phyloP scores from a whole-genome alignment of 2,329 filamentous ascomycete genomes.

The Hirsutella rhossiliensis region DNA sequence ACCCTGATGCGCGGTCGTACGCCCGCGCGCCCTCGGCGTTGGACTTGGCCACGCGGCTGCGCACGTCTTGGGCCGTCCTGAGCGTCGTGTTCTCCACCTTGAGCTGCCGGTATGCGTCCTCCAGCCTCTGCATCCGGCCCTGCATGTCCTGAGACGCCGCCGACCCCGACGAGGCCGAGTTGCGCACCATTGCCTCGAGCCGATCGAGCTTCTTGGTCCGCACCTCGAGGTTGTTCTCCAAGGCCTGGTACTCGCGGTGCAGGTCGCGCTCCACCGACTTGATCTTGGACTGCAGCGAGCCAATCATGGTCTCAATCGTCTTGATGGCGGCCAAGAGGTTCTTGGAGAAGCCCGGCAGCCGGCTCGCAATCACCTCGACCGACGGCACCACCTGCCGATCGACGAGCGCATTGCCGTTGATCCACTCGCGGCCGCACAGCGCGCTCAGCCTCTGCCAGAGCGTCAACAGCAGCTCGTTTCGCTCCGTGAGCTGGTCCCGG shows the following conservation, averaged over 20 bases:
- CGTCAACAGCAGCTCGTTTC: slow-evolving; percentile 77
- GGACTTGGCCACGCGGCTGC: slow-evolving; percentile 34
- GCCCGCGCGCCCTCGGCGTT: slow-evolving; percentile 20
- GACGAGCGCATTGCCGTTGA: slow-evolving; percentile 77
- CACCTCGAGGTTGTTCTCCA: slow-evolving; percentile 70
- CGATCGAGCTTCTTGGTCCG: slow-evolving; percentile 79
- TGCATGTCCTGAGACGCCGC: slow-evolving; percentile 30
- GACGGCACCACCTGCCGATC: slow-evolving; percentile 75
- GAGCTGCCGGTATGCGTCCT: slow-evolving; percentile 49
- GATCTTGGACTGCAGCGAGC: slow-evolving; percentile 67
- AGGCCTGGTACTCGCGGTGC: slow-evolving; percentile 78
- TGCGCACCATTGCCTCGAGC: slow-evolving; percentile 68
- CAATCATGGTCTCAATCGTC: slow-evolving; percentile 70
- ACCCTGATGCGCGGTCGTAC: slow-evolving; percentile 26
- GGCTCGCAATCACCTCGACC: slow-evolving; percentile 73
- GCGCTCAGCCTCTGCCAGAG: slow-evolving; percentile 82
- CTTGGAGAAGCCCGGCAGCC: slow-evolving; percentile 78
- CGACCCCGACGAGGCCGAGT: slow-evolving; percentile 40
- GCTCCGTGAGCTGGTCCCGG: slow-evolving; percentile 78
- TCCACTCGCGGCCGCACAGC: slow-evolving; percentile 86
- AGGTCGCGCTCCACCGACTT: slow-evolving; percentile 79
- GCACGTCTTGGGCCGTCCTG: slow-evolving; percentile 48
- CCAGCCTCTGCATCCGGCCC: slow-evolving; percentile 38
- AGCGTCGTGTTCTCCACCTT: slow-evolving; percentile 60
- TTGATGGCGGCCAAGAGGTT: slow-evolving; percentile 82